A percentile compares a stretch with the other conserved stretches of the same genome.
Evolutionary conservation across 2,329 filamentous ascomycete species (phyloP).

Genomic region (Xylogone sp.): DNA sequence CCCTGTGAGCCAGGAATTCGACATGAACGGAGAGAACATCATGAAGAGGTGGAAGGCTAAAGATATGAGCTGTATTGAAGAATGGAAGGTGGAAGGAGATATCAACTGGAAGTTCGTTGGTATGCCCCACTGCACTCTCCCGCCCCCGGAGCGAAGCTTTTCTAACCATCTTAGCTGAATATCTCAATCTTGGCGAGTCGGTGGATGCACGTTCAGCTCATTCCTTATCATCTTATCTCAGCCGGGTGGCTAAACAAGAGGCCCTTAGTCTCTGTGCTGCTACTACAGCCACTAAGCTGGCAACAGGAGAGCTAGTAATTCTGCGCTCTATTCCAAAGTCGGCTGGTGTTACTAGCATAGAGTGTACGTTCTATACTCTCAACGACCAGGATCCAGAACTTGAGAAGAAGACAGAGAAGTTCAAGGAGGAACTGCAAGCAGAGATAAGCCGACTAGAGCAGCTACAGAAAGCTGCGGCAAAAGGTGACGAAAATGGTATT

Average conservation of each 20-base stretch:
- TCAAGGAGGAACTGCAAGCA: background rate
- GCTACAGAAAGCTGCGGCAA: background rate
- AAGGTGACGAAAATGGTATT: background rate
- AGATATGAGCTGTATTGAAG: constrained; percentile 12
- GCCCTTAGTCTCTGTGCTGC: background rate
- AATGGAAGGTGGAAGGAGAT: constrained; percentile 19
- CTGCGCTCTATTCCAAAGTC: constrained; percentile 6
- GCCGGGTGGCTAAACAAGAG: background rate
- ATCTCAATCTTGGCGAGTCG: background rate
- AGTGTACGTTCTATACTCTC: constrained; percentile 7
- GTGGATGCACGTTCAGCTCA: background rate
- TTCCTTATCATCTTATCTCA: background rate
- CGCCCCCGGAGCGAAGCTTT: no score
- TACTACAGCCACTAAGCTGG: background rate
- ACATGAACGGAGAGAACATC: background rate
- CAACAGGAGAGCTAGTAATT: constrained; percentile 1
- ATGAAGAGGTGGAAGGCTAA: constrained; percentile 8
- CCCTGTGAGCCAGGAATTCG: background rate
- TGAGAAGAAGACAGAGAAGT: background rate
- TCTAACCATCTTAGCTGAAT: constrained; percentile 6
- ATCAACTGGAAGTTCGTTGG: constrained; percentile 27
- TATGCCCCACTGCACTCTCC: constrained; percentile 7
- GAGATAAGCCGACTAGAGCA: constrained; percentile 3
- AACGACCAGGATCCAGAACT: background rate
- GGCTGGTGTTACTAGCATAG: constrained; percentile 2